These are phyloP conservation scores for Komagataella ulmi DNA, from an alignment of 805 yeast genomes.

Conservation along the genomic window DNA sequence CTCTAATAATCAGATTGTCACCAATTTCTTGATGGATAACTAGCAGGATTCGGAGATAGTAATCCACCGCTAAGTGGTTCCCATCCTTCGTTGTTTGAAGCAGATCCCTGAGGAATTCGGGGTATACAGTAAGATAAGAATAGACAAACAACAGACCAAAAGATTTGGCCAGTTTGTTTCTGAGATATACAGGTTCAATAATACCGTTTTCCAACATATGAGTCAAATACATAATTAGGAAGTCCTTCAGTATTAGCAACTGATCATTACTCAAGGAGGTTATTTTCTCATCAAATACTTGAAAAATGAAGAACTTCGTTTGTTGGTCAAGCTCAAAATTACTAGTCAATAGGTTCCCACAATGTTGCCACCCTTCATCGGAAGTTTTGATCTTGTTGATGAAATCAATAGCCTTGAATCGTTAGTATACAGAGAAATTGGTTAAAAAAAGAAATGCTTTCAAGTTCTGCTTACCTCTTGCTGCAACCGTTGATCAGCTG, in stretches of 20 bases:
- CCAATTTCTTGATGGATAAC: conserved; percentile 87
- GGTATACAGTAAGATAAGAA: conserved; percentile 35
- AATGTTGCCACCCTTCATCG: conserved; percentile 40
- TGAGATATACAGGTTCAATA: conserved; percentile 27
- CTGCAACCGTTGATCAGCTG: conserved; percentile 46
- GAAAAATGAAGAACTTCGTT: conserved; percentile 54
- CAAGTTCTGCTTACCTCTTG: conserved; percentile 25
- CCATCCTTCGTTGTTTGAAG: conserved; percentile 19
- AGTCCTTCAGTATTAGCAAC: conserved; percentile 28
- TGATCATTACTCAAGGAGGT: conserved; percentile 31
- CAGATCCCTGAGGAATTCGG: conserved; percentile 35
- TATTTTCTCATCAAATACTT: conserved; percentile 50
- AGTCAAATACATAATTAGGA: conserved; percentile 32
- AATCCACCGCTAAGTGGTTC: conserved; percentile 42
- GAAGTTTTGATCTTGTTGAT: conserved; percentile 39
- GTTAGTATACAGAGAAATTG: conserved; percentile 4
- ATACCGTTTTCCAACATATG: conserved; percentile 10
- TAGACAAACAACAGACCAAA: conserved; percentile 37
- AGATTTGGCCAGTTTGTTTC: conserved; percentile 46
- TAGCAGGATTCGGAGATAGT: conserved; percentile 59
- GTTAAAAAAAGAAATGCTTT: no score
- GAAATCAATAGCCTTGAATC: conserved; percentile 31
- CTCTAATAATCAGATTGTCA: conserved; percentile 71
- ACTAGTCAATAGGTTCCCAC: conserved; percentile 31
- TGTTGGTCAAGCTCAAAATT: conserved; percentile 28